Percentiles rank a stretch among this genome's conserved stretches.
Evolutionary conservation across 2,329 filamentous ascomycete species (phyloP).

Genomic region (Phaeoacremonium minimum): DNA sequence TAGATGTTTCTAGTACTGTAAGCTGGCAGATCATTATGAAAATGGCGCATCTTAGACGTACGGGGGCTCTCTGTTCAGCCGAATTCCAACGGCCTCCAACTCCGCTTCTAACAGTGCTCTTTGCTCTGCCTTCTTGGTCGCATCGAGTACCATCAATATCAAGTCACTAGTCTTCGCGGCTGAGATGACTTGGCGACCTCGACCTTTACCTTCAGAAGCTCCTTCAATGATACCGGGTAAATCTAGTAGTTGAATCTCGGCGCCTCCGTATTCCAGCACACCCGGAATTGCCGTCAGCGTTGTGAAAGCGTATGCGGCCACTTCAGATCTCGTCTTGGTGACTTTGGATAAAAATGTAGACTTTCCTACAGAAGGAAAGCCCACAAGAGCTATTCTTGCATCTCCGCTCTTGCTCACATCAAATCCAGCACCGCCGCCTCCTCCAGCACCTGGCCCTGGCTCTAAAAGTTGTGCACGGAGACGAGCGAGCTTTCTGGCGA

Average conservation of each 20-base stretch:
- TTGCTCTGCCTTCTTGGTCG: slow-evolving; percentile 94
- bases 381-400: slow-evolving; percentile 92
- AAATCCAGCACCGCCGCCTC: slow-evolving; percentile 78
- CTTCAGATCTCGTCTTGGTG: slow-evolving; percentile 94
- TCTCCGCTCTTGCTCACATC: slow-evolving; percentile 95
- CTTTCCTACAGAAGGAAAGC: slow-evolving; percentile 98
- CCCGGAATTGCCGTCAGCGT: slow-evolving; percentile 96
- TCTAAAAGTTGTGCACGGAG: slow-evolving; percentile 92
- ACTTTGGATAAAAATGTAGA: slow-evolving; percentile 99
- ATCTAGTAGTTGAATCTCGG: slow-evolving; percentile 97
- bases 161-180: slow-evolving; percentile 97
- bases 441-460: slow-evolving; percentile 73
- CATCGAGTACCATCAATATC: slow-evolving; percentile 94
- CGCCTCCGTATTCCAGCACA: slow-evolving; percentile 94
- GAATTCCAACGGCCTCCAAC: slow-evolving; percentile 89
- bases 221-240: slow-evolving; percentile 97
- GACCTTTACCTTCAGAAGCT: slow-evolving; percentile 89
- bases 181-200: slow-evolving; percentile 93
- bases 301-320: slow-evolving; percentile 95
- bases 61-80: slow-evolving; percentile 87
- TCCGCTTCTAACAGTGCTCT: slow-evolving; percentile 85
- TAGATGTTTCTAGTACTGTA: slow-evolving; percentile 82
- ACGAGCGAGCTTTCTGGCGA: slow-evolving; percentile 82
- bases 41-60: slow-evolving; percentile 35
- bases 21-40: no score